These are phyloP conservation scores for Casaregolazyma suthepensis DNA, from an alignment of 1,139 yeast genomes.

Conservation along the genomic window DNA sequence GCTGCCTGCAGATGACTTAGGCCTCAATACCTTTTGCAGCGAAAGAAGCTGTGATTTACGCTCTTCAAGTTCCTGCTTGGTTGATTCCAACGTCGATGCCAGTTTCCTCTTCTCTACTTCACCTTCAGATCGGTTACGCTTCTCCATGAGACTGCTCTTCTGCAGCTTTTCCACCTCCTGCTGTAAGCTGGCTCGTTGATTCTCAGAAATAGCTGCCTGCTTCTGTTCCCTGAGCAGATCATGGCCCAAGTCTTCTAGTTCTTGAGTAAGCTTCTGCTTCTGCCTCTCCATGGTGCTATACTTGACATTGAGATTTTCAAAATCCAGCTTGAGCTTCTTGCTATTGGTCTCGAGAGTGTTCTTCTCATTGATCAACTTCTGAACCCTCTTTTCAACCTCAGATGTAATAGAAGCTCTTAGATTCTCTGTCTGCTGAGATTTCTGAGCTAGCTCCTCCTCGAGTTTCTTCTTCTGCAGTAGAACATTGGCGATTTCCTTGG, in stretches of 20 bases:
- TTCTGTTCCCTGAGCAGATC: constrained; percentile 28
- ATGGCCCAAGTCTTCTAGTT: constrained; percentile 57
- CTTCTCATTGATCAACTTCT: constrained; percentile 27
- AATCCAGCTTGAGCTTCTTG: constrained; percentile 30
- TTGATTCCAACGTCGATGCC: constrained; percentile 21
- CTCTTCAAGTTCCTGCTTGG: constrained; percentile 25
- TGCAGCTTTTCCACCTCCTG: constrained; percentile 22
- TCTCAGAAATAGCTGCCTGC: constrained; percentile 23
- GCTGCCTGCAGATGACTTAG: constrained; percentile 16
- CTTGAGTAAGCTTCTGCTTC: constrained; percentile 68
- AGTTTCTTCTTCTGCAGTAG: constrained; percentile 27
- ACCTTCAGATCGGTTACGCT: constrained; percentile 26
- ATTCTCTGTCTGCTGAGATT: constrained; percentile 32
- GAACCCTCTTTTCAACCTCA: constrained; percentile 42
- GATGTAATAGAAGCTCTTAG: constrained; percentile 33
- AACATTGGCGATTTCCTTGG: constrained; percentile 8
- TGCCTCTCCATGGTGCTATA: constrained; percentile 23
- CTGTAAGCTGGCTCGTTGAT: constrained; percentile 20
- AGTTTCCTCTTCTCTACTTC: constrained; percentile 28
- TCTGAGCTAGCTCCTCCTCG: constrained; percentile 21
- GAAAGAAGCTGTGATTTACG: constrained; percentile 25
- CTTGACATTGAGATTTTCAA: constrained; percentile 22
- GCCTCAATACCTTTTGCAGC: constrained; percentile 24
- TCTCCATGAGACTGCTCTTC: constrained; percentile 22
- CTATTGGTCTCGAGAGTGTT: constrained; percentile 38